These are phyloP conservation scores for Ascochyta rabiei DNA, from an alignment of 2,329 filamentous ascomycete species.

Conservation along the genomic window DNA sequence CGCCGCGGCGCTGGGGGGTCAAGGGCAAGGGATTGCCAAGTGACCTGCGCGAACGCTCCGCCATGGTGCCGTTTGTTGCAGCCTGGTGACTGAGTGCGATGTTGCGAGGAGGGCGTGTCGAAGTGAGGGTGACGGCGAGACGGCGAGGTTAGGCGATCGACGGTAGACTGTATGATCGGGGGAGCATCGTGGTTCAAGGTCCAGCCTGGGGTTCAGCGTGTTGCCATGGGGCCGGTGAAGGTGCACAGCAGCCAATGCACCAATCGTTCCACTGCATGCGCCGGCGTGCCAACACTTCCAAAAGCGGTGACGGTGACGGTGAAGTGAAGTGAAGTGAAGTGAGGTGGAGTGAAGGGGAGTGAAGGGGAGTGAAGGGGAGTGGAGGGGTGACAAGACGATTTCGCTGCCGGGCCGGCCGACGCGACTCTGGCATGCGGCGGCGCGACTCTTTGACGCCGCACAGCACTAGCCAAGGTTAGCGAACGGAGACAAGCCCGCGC, in stretches of 20 bases:
- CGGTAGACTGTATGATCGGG: neutral
- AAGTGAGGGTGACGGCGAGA: neutral
- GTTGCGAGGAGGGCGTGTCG: neutral
- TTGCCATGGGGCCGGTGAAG: neutral
- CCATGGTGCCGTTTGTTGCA: conserved; percentile 26
- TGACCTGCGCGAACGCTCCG: conserved; percentile 18
- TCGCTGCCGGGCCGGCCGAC: neutral
- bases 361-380: neutral
- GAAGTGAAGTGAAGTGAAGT: conserved; percentile 3
- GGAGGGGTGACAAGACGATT: too few species aligned
- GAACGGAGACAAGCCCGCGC: conserved; percentile 13
- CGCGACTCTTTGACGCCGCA: too few species aligned
- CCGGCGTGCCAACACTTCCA: neutral
- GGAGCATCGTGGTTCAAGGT: conserved; percentile 1
- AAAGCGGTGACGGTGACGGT: neutral
- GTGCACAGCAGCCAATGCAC: conserved; percentile 1
- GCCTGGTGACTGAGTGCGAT: neutral
- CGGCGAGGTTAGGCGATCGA: too few species aligned
- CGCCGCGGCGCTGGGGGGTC: conserved; percentile 34
- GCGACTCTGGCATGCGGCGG: neutral
- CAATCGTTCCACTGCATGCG: neutral
- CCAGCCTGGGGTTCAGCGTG: neutral
- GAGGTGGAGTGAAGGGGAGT: neutral
- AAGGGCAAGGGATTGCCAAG: conserved; percentile 28
- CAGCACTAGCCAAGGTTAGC: neutral